Evolutionary conservation across 2,329 filamentous ascomycete genomes (phyloP), one percentile per base, ranked within the genome.

Genomic region (Pseudogymnoascus sp.): DNA sequence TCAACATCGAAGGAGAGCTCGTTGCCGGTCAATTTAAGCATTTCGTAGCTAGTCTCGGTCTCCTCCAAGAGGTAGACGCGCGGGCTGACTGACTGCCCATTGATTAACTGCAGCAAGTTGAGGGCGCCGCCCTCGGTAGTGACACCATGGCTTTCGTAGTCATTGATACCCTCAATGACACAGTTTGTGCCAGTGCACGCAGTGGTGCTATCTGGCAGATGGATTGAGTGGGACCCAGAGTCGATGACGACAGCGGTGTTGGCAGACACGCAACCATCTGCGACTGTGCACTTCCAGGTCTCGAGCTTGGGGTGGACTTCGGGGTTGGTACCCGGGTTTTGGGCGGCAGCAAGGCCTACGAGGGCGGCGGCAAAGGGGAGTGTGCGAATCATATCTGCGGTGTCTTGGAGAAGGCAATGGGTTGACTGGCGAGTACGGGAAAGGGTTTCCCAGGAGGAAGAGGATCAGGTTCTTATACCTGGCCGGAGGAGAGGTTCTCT

Each of bases 151-250:
- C 72, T 72, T 1, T 71, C 67, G 69, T 84, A 84, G 70, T 83
- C 74, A 5, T 68, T 68, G 45, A 82, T 76, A 7, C 79, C 80
- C 39, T 83, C 77, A 45, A 84, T 76, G 62, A 82, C 74, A 68
- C 82, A 85, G 71, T 84, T 84, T 67, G 77, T 67, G 3, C 80
- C 78, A 0, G 80, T 79, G 66, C 82, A 84, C 0, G 76, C 77
- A 1, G 75, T 76, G 14, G 69, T 62, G 64, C 82, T 78, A 33
- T 55, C n/a, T 35, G 75, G 70, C 60, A 78, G 75, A 66, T 81
- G 77, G 61, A 83, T 77, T 6, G 69, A 69, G 65, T 83, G 82
- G 30, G 73, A 69, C 16, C 75, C 71, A 8, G 79, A 74, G 62
- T 84, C 82, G 11, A 82, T 72, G n/a, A 84, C 82, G 59, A 84